Percentiles rank a stretch among this genome's conserved stretches.
These are phyloP conservation scores for Rehmannia glutinosa DNA, from an alignment of 257 asterid species.

Conservation along the genomic window DNA sequence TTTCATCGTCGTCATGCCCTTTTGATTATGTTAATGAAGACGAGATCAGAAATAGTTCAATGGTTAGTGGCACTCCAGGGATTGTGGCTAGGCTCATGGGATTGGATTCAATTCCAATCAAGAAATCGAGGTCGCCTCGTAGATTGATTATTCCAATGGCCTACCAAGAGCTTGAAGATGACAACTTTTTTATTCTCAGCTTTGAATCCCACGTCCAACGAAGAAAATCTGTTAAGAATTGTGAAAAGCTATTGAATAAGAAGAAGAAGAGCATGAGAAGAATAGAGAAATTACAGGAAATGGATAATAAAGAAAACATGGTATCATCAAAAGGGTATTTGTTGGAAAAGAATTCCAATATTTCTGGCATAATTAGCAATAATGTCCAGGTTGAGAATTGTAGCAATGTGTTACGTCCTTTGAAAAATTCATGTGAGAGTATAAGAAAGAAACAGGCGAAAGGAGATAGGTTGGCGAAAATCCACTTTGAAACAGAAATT, in stretches of 20 bases:
- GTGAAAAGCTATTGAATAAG: too few relatives aligned
- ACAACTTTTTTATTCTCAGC: slow-evolving; percentile 59
- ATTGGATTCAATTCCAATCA: slow-evolving; percentile 43
- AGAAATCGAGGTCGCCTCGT: slow-evolving; percentile 22
- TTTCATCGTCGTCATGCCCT: slow-evolving; percentile 28
- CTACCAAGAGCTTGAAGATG: slow-evolving; percentile 57
- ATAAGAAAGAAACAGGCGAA: slow-evolving; percentile 13
- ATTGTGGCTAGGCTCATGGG: slow-evolving; percentile 77
- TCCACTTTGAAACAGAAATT: slow-evolving; percentile 25
- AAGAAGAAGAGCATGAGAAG: slow-evolving; percentile 27
- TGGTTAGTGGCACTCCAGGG: slow-evolving; percentile 23
- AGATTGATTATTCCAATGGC: slow-evolving; percentile 29
- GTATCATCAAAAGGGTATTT: not conserved
- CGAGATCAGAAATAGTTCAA: not conserved
- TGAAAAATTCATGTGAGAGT: slow-evolving; percentile 6
- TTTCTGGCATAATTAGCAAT: too few relatives aligned
- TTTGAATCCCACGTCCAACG: slow-evolving; percentile 31
- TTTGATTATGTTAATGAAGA: slow-evolving; percentile 22
- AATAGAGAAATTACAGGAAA: slow-evolving; percentile 18
- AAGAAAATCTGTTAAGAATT: too few relatives aligned
- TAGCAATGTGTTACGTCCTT: slow-evolving; percentile 24
- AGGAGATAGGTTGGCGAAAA: slow-evolving; percentile 14
- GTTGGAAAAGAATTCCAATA: too few relatives aligned
- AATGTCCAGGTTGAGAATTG: slow-evolving; percentile 20
- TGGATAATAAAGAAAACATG: slow-evolving; percentile 39